phyloP scores from a whole-genome alignment of 2,329 filamentous ascomycete species.

The Ilyonectria mors-panacis region DNA sequence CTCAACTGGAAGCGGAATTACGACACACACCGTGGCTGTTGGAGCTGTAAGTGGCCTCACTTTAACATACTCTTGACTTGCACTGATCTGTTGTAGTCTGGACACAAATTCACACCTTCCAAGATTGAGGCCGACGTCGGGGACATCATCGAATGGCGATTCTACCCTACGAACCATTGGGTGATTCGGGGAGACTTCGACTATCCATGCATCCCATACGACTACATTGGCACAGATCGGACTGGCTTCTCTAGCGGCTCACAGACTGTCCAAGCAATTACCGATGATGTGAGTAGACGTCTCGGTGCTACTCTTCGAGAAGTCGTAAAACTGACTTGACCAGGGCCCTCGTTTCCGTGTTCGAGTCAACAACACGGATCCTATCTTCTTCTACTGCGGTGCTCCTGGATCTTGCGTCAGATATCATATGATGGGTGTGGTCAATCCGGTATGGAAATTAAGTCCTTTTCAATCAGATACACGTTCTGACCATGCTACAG shows the following conservation, averaged over 20 bases:
- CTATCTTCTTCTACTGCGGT: slow-evolving; percentile 80
- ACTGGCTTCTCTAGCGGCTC: slow-evolving; percentile 70
- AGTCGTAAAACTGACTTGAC: slow-evolving; percentile 18
- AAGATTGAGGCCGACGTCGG: slow-evolving; percentile 57
- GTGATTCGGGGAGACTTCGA: slow-evolving; percentile 73
- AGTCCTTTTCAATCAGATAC: background rate
- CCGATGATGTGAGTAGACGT: slow-evolving; percentile 58
- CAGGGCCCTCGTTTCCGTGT: slow-evolving; percentile 60
- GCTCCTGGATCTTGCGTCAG: slow-evolving; percentile 75
- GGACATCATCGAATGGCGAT: slow-evolving; percentile 70
- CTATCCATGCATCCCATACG: slow-evolving; percentile 75
- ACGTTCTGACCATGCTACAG: slow-evolving; percentile 53
- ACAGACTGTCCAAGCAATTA: slow-evolving; percentile 61
- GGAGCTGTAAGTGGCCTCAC: slow-evolving; percentile 42
- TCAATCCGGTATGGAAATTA: slow-evolving; percentile 73
- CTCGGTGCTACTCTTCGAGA: background rate
- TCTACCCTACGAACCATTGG: slow-evolving; percentile 75
- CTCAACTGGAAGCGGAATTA: slow-evolving; percentile 31
- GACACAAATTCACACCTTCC: slow-evolving; percentile 52
- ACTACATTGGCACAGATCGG: slow-evolving; percentile 63
- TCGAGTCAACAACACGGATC: slow-evolving; percentile 72
- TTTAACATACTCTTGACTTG: background rate
- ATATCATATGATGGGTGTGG: slow-evolving; percentile 81
- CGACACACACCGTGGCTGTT: slow-evolving; percentile 46
- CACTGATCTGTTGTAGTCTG: slow-evolving; percentile 37